Base-by-base conservation (phyloP, 2,329 filamentous ascomycete species). In the Zasmidium citrigriseum region DNA sequence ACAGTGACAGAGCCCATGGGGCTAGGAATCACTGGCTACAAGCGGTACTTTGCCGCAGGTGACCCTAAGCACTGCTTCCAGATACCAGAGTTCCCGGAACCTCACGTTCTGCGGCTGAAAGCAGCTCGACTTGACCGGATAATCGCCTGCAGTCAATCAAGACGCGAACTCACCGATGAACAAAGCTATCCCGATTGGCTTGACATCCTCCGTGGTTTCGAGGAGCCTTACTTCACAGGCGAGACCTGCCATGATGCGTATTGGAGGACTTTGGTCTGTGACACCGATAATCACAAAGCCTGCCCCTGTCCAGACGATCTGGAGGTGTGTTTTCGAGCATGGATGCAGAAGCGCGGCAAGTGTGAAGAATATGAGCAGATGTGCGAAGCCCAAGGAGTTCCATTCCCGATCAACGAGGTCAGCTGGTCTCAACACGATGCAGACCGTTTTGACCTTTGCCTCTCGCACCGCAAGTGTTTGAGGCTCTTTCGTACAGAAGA, bases 181-280 rank as follows among this genome's bases (percentile, higher is more conserved):
- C n/a, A n/a, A n/a, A n/a, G n/a, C n/a, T 53, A 3, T 9, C 5
- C 51, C 14, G 20, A 23, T 25, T 53, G n/a, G 4, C 11, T 53
- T 7, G 2, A 23, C 12, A 29, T 53, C 20, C 34, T 34, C 29
- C 22, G 24, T 24, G 21, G 9, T 22, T 14, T 46, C 22, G 34
- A 11, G 10, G 2, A 45, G 11, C n/a, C 11, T 4, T 41, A 23
- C 16, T 45, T 21, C 34, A 24, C 11, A 2, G 16, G 27, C 22
- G 10, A 55, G 18, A 10, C 7, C 4, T n/a, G 46, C 4, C 20
- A n/a, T 14, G 52, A 48, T 1, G 52, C 52, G 4, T 55, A 34
- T 44, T 55, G 44, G 44, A 47, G 52, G 45, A 48, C 52, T 38
- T 44, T 55, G n/a, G n/a, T 55, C 14, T 18, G 21, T 16, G 27